phyloP scores from a whole-genome alignment of 192 early-diverging fungal genomes.

The Chytriomyces sp. region DNA sequence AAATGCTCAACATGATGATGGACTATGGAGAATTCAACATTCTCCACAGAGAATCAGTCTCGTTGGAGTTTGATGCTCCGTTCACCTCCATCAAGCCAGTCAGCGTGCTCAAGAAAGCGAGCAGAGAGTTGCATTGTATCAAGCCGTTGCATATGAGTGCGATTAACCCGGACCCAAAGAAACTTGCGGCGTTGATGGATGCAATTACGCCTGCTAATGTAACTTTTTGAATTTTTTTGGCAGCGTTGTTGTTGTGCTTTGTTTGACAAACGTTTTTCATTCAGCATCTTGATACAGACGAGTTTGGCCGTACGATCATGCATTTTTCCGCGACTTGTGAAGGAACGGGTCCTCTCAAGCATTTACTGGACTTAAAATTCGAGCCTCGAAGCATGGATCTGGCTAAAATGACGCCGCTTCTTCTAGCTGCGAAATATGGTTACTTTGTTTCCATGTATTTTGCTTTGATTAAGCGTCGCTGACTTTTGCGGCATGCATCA shows the following conservation, averaged over 20 bases:
- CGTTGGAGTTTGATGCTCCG: conserved; percentile 3
- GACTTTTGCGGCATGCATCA: neutral
- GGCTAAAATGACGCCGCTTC: conserved; percentile 49
- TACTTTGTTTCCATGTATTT: neutral
- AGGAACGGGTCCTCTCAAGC: conserved; percentile 51
- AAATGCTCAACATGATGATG: conserved; percentile 35
- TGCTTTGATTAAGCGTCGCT: neutral
- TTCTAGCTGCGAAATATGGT: conserved; percentile 59
- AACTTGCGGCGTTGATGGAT: conserved; percentile 45
- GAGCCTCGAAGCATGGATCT: conserved; percentile 43
- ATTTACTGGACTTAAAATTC: conserved; percentile 41
- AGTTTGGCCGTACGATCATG: conserved; percentile 46
- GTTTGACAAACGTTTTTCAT: neutral
- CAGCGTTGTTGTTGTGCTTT: neutral
- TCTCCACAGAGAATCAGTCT: conserved; percentile 37
- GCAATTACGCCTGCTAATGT: conserved; percentile 32
- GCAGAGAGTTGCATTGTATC: conserved; percentile 29
- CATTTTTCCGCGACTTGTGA: conserved; percentile 59
- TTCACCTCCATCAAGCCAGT: conserved; percentile 32
- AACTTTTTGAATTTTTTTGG: neutral
- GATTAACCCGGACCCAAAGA: conserved; percentile 46
- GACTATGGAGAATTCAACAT: conserved; percentile 39
- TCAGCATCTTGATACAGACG: conserved; percentile 47
- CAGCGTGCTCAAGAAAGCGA: conserved; percentile 51
- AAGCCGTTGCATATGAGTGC: conserved; percentile 58